These are phyloP conservation scores for Vararia minispora DNA, from an alignment of 768 basidiomycete species.

Conservation along the genomic window DNA sequence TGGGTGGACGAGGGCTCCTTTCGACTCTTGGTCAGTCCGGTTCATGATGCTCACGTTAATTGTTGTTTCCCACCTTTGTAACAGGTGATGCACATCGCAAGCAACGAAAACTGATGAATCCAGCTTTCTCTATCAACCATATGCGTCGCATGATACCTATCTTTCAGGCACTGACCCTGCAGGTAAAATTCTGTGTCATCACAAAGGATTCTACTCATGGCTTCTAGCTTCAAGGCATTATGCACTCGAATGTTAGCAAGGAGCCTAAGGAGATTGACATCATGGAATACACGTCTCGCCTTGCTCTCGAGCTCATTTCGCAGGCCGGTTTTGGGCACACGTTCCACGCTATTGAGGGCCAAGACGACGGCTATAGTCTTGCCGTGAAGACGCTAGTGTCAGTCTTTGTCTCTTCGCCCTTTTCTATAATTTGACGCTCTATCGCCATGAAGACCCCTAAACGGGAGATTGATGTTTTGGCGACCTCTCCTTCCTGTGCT, in stretches of 20 bases:
- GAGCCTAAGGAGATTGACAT: slow-evolving; percentile 1
- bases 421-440: background rate
- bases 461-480: slow-evolving; percentile 4
- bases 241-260: background rate
- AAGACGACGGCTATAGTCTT: slow-evolving; percentile 11
- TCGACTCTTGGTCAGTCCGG: too few species aligned
- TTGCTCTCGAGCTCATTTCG: background rate
- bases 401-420: background rate
- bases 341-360: slow-evolving; percentile 5
- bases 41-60: too few species aligned
- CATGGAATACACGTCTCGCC: background rate
- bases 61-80: too few species aligned
- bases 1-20: too few species aligned
- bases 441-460: slow-evolving; percentile 6
- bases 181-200: background rate
- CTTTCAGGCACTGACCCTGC: background rate
- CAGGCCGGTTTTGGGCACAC: slow-evolving; percentile 10
- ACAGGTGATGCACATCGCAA: slow-evolving; percentile 15
- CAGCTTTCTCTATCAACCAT: slow-evolving; percentile 1
- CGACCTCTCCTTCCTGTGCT: slow-evolving; percentile 11
- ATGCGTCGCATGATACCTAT: slow-evolving; percentile 4
- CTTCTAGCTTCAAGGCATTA: background rate
- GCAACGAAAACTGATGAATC: slow-evolving; percentile 12
- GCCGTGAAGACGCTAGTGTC: slow-evolving; percentile 16
- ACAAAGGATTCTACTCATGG: background rate